Percentiles rank a stretch among this genome's conserved stretches.
Evolutionary conservation across 352 stramenopile species (phyloP).

Genomic region (Thraustochytrium sp.): DNA sequence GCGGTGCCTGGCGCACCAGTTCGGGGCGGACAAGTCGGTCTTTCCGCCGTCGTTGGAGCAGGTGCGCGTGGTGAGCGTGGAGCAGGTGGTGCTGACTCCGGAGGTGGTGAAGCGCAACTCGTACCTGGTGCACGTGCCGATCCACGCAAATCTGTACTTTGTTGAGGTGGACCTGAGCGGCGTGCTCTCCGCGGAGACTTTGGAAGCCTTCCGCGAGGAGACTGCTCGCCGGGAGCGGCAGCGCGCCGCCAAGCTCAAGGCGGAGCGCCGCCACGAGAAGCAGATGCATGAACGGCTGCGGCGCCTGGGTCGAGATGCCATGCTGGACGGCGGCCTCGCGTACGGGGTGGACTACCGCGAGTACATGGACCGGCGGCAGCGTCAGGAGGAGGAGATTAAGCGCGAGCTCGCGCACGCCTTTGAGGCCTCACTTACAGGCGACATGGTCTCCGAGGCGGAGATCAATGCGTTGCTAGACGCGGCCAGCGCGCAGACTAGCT

Average conservation of each 20-base stretch:
- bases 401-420: slow-evolving; percentile 34
- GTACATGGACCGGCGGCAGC: slow-evolving; percentile 5
- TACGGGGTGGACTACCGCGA: slow-evolving; percentile 33
- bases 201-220: slow-evolving; percentile 24
- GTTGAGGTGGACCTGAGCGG: neutral
- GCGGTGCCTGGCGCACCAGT: neutral
- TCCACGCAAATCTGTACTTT: slow-evolving; percentile 20
- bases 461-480: neutral
- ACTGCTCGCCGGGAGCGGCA: neutral
- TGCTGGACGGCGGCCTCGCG: neutral
- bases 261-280: slow-evolving; percentile 18
- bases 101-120: slow-evolving; percentile 23
- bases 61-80: neutral
- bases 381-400: neutral
- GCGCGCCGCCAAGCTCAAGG: slow-evolving; percentile 17
- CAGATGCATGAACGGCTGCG: neutral
- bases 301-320: neutral
- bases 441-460: slow-evolving; percentile 1
- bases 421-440: slow-evolving; percentile 21
- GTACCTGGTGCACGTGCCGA: slow-evolving; percentile 29
- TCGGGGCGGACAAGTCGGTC: neutral
- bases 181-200: neutral
- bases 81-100: neutral
- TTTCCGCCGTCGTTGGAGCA: neutral
- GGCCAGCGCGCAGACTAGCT: neutral